A percentile compares a stretch with the other conserved stretches of the same genome.
These are phyloP conservation scores for Aspergillus eucalypticola DNA, from an alignment of 2,329 filamentous ascomycete species.

Conservation along the genomic window DNA sequence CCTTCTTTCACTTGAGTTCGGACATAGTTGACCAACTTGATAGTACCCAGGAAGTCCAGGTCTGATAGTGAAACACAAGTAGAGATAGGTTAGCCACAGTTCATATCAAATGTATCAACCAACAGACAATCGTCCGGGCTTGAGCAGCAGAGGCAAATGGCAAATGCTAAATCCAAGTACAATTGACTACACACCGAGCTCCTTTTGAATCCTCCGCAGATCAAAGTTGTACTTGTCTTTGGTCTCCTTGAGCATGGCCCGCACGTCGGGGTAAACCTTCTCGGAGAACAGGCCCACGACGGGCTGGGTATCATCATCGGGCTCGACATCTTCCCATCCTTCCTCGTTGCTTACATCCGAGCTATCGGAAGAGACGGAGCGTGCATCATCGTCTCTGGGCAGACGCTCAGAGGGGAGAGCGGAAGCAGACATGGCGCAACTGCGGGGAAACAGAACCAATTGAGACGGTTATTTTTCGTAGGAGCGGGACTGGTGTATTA, in stretches of 20 bases:
- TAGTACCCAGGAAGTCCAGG: conserved; percentile 71
- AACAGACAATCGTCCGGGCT: conserved; percentile 10
- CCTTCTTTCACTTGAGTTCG: conserved; percentile 51
- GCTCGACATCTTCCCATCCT: conserved; percentile 61
- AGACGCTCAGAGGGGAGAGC: conserved; percentile 23
- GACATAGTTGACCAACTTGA: conserved; percentile 73
- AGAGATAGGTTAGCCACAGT: conserved; percentile 19
- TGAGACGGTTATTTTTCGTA: neutral
- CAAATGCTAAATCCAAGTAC: conserved; percentile 9
- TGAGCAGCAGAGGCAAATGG: conserved; percentile 13
- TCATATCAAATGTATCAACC: conserved; percentile 3
- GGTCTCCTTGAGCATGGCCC: conserved; percentile 68
- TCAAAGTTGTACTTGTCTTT: conserved; percentile 68
- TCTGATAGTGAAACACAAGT: conserved; percentile 42
- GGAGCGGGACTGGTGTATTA: neutral
- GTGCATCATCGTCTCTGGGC: conserved; percentile 26
- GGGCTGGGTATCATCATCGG: conserved; percentile 62
- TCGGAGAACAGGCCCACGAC: conserved; percentile 70
- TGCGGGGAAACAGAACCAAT: conserved; percentile 3
- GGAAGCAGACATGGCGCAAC: conserved; percentile 31
- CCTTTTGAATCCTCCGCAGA: conserved; percentile 60
- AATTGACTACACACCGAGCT: conserved; percentile 45
- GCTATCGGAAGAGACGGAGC: conserved; percentile 39
- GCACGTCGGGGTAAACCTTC: conserved; percentile 63
- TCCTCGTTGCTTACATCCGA: conserved; percentile 54